Base-by-base conservation (phyloP, 2,329 filamentous ascomycete genomes). In the Monosporascus sp. region DNA sequence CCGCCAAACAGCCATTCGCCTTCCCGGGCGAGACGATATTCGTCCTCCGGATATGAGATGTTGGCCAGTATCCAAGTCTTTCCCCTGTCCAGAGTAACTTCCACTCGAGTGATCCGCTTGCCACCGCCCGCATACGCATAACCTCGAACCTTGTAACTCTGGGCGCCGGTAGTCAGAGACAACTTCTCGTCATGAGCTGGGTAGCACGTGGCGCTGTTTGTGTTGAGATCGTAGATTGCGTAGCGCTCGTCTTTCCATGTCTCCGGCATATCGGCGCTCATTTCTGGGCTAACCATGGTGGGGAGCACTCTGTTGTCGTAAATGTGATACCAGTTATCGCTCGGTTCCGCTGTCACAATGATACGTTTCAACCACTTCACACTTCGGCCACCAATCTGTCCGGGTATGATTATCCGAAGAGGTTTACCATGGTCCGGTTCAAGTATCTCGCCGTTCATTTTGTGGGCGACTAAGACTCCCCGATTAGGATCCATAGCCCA, bases 241-340 rank as follows among this genome's bases (percentile, higher is more conserved):
- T 96, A 96, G 56, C 90, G 81, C 59, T 96, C 91, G 66, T 97
- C 92, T 63, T 77, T 86, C 92, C 92, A 97, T 74, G 86, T 90
- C 22, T 86, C 82, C 0, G 84, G 82, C 51, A 91, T 77, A 57
- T 87, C 82, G 2, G 86, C 85, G 54, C 89, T 87, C 66, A 87
- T 86, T 61, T 96, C 91, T 0, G 92, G 91, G 11, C 86, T 87
- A 17, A 96, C 79, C 80, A 86, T 92, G 0, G 91, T 96, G 59
- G 92, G 92, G 40, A 97, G 73, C 1, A 97, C 91, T 54, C 91
- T 79, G 67, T 97, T 97, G 69, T 97, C 92, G 70, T 94, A 92
- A 57, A 95, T 91, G 69, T 97, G 92, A 64, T 96, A 96, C 90
- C 91, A 96, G 66, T 95, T 96, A 58, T 93, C 87, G 66, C 91